These are phyloP conservation scores for Exutisphaerella laricina DNA, from an alignment of 2,329 filamentous ascomycete species.

Conservation along the genomic window DNA sequence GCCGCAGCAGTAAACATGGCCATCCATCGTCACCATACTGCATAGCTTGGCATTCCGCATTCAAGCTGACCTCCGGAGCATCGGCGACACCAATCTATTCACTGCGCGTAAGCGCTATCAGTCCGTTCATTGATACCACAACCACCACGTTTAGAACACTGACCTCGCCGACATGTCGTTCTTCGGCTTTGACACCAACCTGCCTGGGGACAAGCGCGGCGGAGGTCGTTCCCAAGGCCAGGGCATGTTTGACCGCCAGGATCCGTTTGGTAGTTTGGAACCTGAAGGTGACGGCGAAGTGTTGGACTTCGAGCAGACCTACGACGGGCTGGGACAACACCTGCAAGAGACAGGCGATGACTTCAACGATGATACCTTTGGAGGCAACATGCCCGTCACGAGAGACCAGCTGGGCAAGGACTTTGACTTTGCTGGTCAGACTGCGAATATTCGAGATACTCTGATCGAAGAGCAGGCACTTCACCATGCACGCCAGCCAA, in stretches of 20 bases:
- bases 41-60: no score
- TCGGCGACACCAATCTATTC: not conserved
- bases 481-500: slow-evolving; percentile 68
- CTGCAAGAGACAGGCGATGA: slow-evolving; percentile 88
- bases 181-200: slow-evolving; percentile 76
- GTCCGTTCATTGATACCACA: no score
- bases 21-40: no score
- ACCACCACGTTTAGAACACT: not conserved
- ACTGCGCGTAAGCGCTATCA: slow-evolving; percentile 3
- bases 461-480: slow-evolving; percentile 88
- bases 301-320: slow-evolving; percentile 93
- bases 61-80: no score
- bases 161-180: slow-evolving; percentile 60
- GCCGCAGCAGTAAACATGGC: no score
- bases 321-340: slow-evolving; percentile 86
- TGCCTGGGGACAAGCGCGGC: slow-evolving; percentile 59
- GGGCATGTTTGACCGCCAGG: slow-evolving; percentile 69
- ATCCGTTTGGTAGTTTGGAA: slow-evolving; percentile 83
- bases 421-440: slow-evolving; percentile 95
- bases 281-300: slow-evolving; percentile 45
- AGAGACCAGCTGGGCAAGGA: slow-evolving; percentile 69
- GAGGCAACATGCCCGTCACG: slow-evolving; percentile 42
- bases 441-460: slow-evolving; percentile 76
- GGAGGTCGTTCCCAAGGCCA: slow-evolving; percentile 48
- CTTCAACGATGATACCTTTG: slow-evolving; percentile 95